Evolutionary conservation across 805 yeast genomes (phyloP), one percentile per base, ranked within the genome.

Genomic region (Ogataea populi-albae): DNA sequence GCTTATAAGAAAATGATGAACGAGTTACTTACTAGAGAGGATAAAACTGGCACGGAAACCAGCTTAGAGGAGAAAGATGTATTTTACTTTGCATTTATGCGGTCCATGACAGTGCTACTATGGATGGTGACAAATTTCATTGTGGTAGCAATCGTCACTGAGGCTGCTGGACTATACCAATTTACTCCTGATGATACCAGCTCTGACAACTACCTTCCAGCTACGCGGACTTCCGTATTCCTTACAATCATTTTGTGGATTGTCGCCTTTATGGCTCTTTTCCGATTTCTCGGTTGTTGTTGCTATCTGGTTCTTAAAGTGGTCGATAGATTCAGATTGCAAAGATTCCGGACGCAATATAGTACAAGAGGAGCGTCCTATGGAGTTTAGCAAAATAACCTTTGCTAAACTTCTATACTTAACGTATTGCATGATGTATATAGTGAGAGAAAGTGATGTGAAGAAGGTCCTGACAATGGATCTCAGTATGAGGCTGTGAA

Each of bases 81-180:
- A 30, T 80, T 87, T 52, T 91, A 89, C 59, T 93, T 86, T 62
- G 98, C 98, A 0, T 78, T 85, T 47, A 77, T 91, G 43, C 74
- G 98, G 58, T 86, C 98, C 1, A 62, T 86, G 54, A 94, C 95
- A 1, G 96, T 93, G 16, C 69, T 93, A 41, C 59, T 81, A 4
- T 93, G 98, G 98, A 78, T 88, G 66, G 67, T 88, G 40, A 78
- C 94, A 24, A 93, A 93, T 57, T 81, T 86, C 48, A 77, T 85
- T 24, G 68, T 93, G 30, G 74, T 87, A 30, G 93, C 89, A 0
- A 73, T 87, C 11, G 96, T 93, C 6, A 70, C 88, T 40, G 86
- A 86, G 40, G 76, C 88, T 1, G 96, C 89, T 35, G 96, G 96
- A 5, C 64, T 84, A 23, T 72, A 70, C 40, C 71, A 73, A 43